Evolutionary conservation across 2,329 filamentous ascomycete species (phyloP).

Genomic region (Calycina herbarum): DNA sequence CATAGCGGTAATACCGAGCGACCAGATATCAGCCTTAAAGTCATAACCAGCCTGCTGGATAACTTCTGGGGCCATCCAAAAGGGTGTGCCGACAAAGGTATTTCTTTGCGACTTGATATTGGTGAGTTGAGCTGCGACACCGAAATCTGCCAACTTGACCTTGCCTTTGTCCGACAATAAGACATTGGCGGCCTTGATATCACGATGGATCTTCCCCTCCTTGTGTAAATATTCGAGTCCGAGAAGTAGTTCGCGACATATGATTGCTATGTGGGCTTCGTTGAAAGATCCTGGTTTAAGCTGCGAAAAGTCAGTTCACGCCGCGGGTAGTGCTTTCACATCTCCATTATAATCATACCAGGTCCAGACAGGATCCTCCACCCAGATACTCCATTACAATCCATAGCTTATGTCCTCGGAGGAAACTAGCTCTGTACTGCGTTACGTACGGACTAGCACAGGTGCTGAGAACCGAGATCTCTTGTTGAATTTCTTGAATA

Average conservation of each 20-base stretch:
- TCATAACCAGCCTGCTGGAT: slow-evolving; percentile 84
- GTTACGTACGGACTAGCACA: slow-evolving; percentile 94
- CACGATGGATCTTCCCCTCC: slow-evolving; percentile 93
- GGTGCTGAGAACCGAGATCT: slow-evolving; percentile 92
- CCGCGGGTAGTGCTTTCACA: slow-evolving; percentile 3
- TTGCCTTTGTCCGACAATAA: slow-evolving; percentile 88
- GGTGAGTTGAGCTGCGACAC: slow-evolving; percentile 91
- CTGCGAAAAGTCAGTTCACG: slow-evolving; percentile 46
- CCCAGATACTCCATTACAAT: slow-evolving; percentile 99
- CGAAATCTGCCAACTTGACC: slow-evolving; percentile 96
- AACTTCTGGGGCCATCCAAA: slow-evolving; percentile 96
- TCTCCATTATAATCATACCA: slow-evolving; percentile 56
- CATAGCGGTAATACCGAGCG: slow-evolving; percentile 86
- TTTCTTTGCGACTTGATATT: slow-evolving; percentile 98
- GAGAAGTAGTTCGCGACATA: slow-evolving; percentile 85
- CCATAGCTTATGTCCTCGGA: slow-evolving; percentile 96
- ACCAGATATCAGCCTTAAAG: slow-evolving; percentile 94
- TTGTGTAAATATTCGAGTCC: slow-evolving; percentile 91
- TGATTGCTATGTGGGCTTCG: slow-evolving; percentile 89
- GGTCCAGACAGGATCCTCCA: slow-evolving; percentile 89
- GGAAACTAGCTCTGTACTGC: slow-evolving; percentile 93
- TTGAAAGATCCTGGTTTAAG: slow-evolving; percentile 87
- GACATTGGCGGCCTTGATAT: slow-evolving; percentile 96
- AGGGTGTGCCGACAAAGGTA: slow-evolving; percentile 95
- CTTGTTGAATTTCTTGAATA: slow-evolving; percentile 96